Base-by-base conservation (phyloP, 2,329 filamentous ascomycete species). In the Lachnellula occidentalis region DNA sequence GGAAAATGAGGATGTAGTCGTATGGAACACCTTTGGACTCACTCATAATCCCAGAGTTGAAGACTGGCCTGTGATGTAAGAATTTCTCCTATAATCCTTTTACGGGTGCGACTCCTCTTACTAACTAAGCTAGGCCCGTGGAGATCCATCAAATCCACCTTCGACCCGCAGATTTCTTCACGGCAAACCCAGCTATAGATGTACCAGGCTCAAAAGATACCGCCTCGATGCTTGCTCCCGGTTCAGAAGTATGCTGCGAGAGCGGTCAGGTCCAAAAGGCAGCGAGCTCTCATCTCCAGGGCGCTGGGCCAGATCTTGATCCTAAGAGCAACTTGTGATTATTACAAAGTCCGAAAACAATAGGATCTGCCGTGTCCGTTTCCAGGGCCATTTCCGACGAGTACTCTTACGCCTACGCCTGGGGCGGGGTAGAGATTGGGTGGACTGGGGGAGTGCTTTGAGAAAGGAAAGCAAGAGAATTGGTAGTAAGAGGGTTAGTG, bases 1-100 rank as follows among this genome's bases (percentile, higher is more conserved):
- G 0, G 90, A 96, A 69, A 95, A 91, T 8, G 90, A 86, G 0
- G 91, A 91, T 64, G 86, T 90, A 62, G 90, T 96, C 3, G 79
- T 96, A 7, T 96, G 91, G 91, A 90, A 95, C 72, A 94, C 88
- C 0, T 96, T 96, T 66, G 90, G 90, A 31, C 76, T 95, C 22
- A 91, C 86, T 2, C 91, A 95, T 69, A 91, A 95, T 75, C 90
- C 91, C 0, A 76, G 88, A 0, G 90, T 90, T 0, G 91, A 96
- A 67, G 91, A 95, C 71, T 95, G 88, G 75, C 91, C 91, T 21
- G 79, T 95, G 62, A 95, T 95, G 90, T 60, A 31, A 31, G 9
- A 31, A 31, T 12, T 31, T 11, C 27, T 31, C 4, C 9, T 31
- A 31, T 4, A 31, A 3, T 31, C 27, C 27, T 31, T 31, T 4